Evolutionary conservation across 148 eudicot genomes (phyloP), one percentile per base, ranked within the genome.

Genomic region (Gaultheria prostrata): DNA sequence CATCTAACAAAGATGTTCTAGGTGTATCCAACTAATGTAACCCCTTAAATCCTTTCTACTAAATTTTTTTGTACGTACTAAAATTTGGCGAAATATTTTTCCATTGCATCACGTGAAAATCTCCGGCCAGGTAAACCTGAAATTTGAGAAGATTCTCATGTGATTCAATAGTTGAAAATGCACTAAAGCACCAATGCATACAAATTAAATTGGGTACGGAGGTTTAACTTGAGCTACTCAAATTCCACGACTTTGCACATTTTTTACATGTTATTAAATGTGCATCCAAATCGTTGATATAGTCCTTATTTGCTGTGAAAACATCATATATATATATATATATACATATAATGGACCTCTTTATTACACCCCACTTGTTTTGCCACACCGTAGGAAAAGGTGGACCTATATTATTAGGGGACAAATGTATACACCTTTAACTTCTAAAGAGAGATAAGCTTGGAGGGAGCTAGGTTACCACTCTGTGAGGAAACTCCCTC

Each of bases 381-480:
- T 67, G 35, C 72, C 33, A 1, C 8, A 4, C 35, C 8, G 35
- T 67, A 13, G 72, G 13, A 26, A 67, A 65, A 67, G 72, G 72
- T 28, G 72, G 72, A 28, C 72, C 39, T 67, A 67, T 67, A 12
- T 12, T 67, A 17, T 13, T 30, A 67, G 72, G 72, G 72, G 72
- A 67, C 72, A 28, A 43, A 20, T 35, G 48, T 18, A 39, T 18
- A 20, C 48, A 8, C 6, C 77, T 43, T 74, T 74, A 74, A 74
- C 51, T 46, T 43, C 51, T 21, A 43, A 21, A 74, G 77, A 43
- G 28, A 74, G 50, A 43, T 18, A 43, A 9, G 76, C 76, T 71
- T 71, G 45, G 76, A 71, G 24, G 76, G 46, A 32, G 76, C 76
- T 71, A 33, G 76, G 76, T 71, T 71, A 71, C 76, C 76, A 30